Evolutionary conservation across 2,329 filamentous ascomycete genomes (phyloP).

Genomic region (Xylariaceae sp.): DNA sequence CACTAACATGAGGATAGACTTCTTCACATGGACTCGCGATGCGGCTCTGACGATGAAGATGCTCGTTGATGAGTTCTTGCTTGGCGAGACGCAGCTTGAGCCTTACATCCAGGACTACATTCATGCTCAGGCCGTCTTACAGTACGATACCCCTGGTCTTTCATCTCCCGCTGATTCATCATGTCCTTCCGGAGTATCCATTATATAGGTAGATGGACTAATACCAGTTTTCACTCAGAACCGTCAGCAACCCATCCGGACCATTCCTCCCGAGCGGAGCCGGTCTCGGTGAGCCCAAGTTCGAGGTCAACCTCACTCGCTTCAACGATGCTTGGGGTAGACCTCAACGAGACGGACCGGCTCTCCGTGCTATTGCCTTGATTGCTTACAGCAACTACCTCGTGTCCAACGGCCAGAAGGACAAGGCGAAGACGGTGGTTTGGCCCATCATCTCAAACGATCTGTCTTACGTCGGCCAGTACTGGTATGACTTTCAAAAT

Average conservation of each 20-base stretch:
- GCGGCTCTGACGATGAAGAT: constrained; percentile 48
- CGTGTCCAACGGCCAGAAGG: constrained; percentile 39
- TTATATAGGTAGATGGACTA: neutral
- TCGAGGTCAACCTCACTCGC: constrained; percentile 44
- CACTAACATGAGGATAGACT: constrained; percentile 38
- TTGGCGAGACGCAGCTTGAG: constrained; percentile 42
- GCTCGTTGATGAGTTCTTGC: constrained; percentile 47
- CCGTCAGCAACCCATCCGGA: constrained; percentile 49
- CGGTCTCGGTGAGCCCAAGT: constrained; percentile 53
- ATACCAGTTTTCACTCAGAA: constrained; percentile 13
- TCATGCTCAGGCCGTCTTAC: constrained; percentile 46
- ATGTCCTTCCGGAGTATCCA: neutral
- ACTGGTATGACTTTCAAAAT: constrained; percentile 34
- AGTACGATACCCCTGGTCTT: constrained; percentile 25
- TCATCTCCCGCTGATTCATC: neutral
- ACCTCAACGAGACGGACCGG: constrained; percentile 55
- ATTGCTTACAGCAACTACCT: constrained; percentile 51
- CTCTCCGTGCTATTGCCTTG: constrained; percentile 52
- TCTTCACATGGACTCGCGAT: constrained; percentile 54
- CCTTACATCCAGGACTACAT: constrained; percentile 48
- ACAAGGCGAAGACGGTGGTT: constrained; percentile 39
- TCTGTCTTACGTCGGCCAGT: constrained; percentile 49
- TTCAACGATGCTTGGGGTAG: constrained; percentile 52
- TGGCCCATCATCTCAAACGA: constrained; percentile 55
- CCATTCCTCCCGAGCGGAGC: constrained; percentile 38